These are phyloP conservation scores for Aureobasidium sp. DNA, from an alignment of 2,329 filamentous ascomycete species.

Conservation along the genomic window DNA sequence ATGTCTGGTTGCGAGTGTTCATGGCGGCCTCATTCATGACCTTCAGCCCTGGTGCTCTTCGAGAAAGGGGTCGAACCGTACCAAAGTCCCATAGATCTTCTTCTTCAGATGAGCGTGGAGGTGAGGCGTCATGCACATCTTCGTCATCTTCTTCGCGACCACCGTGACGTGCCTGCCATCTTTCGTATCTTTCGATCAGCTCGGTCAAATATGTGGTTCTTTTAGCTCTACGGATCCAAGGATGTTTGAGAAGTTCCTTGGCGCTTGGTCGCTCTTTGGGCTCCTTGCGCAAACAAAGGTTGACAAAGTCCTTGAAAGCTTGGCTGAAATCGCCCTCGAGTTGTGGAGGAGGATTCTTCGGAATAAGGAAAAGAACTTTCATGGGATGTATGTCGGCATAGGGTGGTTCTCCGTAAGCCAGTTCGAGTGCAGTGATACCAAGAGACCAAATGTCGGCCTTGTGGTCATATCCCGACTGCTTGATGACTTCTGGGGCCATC, in stretches of 20 bases:
- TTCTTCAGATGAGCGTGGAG: slow-evolving; percentile 45
- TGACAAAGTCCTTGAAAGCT: slow-evolving; percentile 46
- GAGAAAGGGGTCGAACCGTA: slow-evolving; percentile 77
- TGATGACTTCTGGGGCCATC: slow-evolving; percentile 99
- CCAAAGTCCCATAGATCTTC: slow-evolving; percentile 99
- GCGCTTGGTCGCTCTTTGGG: slow-evolving; percentile 83
- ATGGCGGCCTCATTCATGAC: slow-evolving; percentile 74
- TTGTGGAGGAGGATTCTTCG: slow-evolving; percentile 81
- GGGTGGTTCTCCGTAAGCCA: slow-evolving; percentile 86
- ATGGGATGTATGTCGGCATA: slow-evolving; percentile 97
- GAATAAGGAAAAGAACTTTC: slow-evolving; percentile 95
- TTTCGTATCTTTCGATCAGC: slow-evolving; percentile 80
- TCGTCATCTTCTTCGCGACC: slow-evolving; percentile 59
- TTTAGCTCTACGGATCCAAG: slow-evolving; percentile 85
- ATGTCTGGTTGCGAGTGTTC: slow-evolving; percentile 57
- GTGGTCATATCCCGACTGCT: slow-evolving; percentile 95
- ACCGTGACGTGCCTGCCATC: slow-evolving; percentile 79
- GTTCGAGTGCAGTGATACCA: slow-evolving; percentile 85
- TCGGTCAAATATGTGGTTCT: slow-evolving; percentile 96
- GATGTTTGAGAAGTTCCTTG: slow-evolving; percentile 77
- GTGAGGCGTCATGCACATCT: slow-evolving; percentile 46
- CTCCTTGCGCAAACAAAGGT: slow-evolving; percentile 74
- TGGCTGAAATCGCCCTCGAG: slow-evolving; percentile 40
- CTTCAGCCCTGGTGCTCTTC: slow-evolving; percentile 57
- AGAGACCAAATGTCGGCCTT: slow-evolving; percentile 98